Evolutionary conservation across 2,329 filamentous ascomycete genomes (phyloP), one percentile per base, ranked within the genome.

Genomic region (Fusarium duplospermum): DNA sequence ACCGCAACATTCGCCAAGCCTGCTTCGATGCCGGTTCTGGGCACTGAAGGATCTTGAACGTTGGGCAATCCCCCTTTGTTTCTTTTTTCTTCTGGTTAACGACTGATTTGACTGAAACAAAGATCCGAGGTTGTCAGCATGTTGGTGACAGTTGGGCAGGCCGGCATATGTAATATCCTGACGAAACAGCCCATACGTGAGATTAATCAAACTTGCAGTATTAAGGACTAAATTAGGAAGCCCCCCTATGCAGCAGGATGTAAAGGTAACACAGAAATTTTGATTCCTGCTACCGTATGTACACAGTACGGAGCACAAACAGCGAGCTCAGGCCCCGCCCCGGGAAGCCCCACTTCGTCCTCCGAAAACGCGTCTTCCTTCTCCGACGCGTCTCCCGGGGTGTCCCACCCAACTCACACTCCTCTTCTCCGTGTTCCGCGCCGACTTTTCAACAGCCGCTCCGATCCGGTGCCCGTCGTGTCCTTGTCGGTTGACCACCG

Each of bases 341-440:
- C 70, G 72, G 29, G 29, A 7, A 16, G 54, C 47, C 62, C 73
- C 73, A 75, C 64, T 65, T 40, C 8, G 57, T 16, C 16, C 62
- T 14, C 73, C 70, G 72, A 65, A 70, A 71, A 69, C 73, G 73
- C 73, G 73, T 73, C 60, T 68, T 38, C 61, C 63, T 64, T 65
- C 50, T 33, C 73, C 73, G 73, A 76, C 73, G 73, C 73, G 73
- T 75, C 50, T 56, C 54, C 72, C 64, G 63, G 72, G 54, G 33
- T 58, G 69, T 74, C 67, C 73, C 73, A 71, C 73, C 60, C 71
- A 72, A 69, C 22, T 59, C 70, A 54, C 59, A 40, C 36, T 66
- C 66, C 57, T 52, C 27, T 45, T 33, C 45, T 27, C 66, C 62
- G 57, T 16, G 40, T 57, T 33, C 66, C 57, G 57, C 9, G 31